Base-by-base conservation (phyloP, 106 monocot genomes). In the Allium fistulosum region DNA sequence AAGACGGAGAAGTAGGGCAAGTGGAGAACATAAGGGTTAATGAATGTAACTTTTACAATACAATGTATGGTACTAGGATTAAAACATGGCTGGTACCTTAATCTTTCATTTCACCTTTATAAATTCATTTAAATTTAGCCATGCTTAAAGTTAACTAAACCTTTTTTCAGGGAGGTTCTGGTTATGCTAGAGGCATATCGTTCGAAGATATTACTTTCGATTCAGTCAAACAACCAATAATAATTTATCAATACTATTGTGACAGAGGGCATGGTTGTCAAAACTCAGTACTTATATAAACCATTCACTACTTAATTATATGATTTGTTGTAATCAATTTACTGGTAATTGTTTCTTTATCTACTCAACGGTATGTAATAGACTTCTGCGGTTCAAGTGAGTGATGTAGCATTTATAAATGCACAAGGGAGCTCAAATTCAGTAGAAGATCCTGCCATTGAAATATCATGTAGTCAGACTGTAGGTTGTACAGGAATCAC, bases 71-170 rank as follows among this genome's bases (percentile, higher is more conserved):
- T 62, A 37, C 58, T 6, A 26, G 71, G 27, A 51, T 72, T 46
- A 72, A 72, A 18, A 72, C 71, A 51, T 72, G 71, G 71, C 71
- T 62, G 71, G 71, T 53, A 72, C 1, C 49, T 49, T 62, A 1
- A 49, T 9, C 16, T 49, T 7, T 9, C 3, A 66, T 49, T 49
- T 15, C 47, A 66, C 50, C 13, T 50, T 45, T 63, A 37, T 49
- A 8, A 14, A 28, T 66, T 7, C 1, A 17, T 16, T n/a, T 17
- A 2, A 49, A 66, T 66, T 49, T 66, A 49, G 6, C 16, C n/a
- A 66, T 10, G 4, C 7, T 12, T n/a, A 17, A 6, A 2, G 7
- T 49, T 9, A 7, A 14, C 11, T 0, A 11, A 13, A 7, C 51
- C 3, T 49, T 66, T 66, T 6, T 18, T 61, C 26, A 9, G 71